Conservation (phyloP, 805 yeast genomes). For the Wickerhamomyces rabaulensis region DNA sequence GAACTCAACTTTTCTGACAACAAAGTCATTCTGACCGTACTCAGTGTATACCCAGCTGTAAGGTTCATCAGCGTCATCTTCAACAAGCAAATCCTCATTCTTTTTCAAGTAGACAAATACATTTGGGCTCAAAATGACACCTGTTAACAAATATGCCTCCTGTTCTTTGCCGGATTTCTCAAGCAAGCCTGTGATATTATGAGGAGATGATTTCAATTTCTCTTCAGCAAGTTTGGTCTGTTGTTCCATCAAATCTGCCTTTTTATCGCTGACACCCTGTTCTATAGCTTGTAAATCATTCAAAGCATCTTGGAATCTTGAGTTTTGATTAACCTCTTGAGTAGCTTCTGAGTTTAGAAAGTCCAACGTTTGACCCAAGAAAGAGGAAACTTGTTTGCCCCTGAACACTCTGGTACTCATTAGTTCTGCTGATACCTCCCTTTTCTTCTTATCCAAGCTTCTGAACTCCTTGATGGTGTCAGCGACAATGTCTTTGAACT, state of each 20-base stretch:
- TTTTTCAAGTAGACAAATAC: conserved; percentile 28
- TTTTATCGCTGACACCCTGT: conserved; percentile 7
- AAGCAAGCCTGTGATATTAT: conserved; percentile 24
- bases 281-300: conserved; percentile 18
- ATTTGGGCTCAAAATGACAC: conserved; percentile 28
- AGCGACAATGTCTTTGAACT: conserved; percentile 14
- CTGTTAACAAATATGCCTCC: conserved; percentile 35
- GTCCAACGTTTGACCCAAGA: conserved; percentile 23
- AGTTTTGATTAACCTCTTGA: neutral
- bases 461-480: conserved; percentile 2
- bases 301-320: conserved; percentile 11
- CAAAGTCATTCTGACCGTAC: conserved; percentile 26
- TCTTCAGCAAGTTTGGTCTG: conserved; percentile 12
- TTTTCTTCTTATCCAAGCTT: conserved; percentile 10
- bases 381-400: conserved; percentile 27
- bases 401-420: conserved; percentile 24
- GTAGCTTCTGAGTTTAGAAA: conserved; percentile 15
- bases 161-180: conserved; percentile 14
- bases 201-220: conserved; percentile 15
- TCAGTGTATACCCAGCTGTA: conserved; percentile 27
- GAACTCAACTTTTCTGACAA: conserved; percentile 18
- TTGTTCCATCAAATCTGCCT: conserved; percentile 3
- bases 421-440: conserved; percentile 12
- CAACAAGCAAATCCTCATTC: conserved; percentile 3
- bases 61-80: neutral